Base-by-base conservation (phyloP, 169 alveolate genomes). In the Plasmodium coatneyi region DNA sequence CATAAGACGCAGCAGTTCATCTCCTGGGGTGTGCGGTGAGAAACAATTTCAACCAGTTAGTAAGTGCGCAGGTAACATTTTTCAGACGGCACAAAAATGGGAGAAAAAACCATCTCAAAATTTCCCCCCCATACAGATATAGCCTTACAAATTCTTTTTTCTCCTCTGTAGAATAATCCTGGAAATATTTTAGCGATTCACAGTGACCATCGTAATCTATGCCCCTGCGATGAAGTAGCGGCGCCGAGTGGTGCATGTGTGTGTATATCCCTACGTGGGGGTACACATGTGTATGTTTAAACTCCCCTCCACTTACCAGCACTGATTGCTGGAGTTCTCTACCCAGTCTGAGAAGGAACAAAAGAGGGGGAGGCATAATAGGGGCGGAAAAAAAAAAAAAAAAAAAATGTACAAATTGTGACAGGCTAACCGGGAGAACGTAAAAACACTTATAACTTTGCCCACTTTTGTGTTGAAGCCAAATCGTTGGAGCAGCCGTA, bases 201-300 rank as follows among this genome's bases (percentile, higher is more conserved):
- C 92, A 84, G 41, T 84, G 92, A 6, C 92, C 92, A 49, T 84
- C 92, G 56, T 84, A 84, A 28, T 72, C 66, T 30, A 84, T 43
- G 5, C 92, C 92, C 92, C 92, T 84, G 70, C 25, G 36, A 22
- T 3, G 84, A 39, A 79, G 9, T 66, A 66, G 5, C 36, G 16
- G 19, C 76, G 39, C 30, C 76, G 41, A 19, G 39, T 66, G 16
- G 22, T 66, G 36, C 36, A 66, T 25, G 76, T 25, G 30, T 7
- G 39, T 28, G 39, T 66, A 66, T 9, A 66, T 66, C 2, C n/a
- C 41, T 28, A 66, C 7, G 14, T 1, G 34, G 16, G 3, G 14
- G 28, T 22, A 32, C 36, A 66, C 19, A 28, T 5, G 36, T 7
- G 41, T 66, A 28, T 10, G 4, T 66, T 25, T 25, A 30, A 30